Evolutionary conservation across 768 basidiomycete genomes (phyloP).

Genomic region (Hemileccinum rubropunctum): DNA sequence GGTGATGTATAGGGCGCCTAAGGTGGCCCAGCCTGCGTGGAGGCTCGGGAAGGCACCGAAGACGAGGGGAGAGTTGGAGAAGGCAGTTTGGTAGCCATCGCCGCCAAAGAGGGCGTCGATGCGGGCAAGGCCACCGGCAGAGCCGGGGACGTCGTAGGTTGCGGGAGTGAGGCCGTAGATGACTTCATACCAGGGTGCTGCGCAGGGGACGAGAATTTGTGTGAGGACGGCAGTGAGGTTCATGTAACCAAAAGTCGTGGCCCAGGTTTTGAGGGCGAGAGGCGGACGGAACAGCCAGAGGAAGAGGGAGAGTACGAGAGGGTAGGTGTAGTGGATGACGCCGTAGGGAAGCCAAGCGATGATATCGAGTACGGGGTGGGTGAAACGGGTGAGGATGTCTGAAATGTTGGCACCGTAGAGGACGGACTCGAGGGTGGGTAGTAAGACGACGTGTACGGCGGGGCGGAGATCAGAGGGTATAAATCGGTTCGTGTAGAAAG

Average conservation of each 20-base stretch:
- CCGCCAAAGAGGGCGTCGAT: conserved; percentile 87
- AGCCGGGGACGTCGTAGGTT: conserved; percentile 88
- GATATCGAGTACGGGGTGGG: conserved; percentile 89
- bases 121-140: conserved; percentile 87
- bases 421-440: conserved; percentile 93
- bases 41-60: conserved; percentile 97
- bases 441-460: conserved; percentile 82
- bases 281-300: conserved; percentile 89
- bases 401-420: conserved; percentile 98
- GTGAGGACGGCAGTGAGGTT: conserved; percentile 84
- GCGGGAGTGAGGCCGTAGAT: conserved; percentile 96
- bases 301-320: conserved; percentile 81
- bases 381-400: conserved; percentile 92
- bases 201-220: conserved; percentile 88
- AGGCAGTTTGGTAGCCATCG: conserved; percentile 72
- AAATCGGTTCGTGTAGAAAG: conserved; percentile 84
- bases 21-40: conserved; percentile 86
- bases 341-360: conserved; percentile 97
- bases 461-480: conserved; percentile 78
- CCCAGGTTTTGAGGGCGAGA: conserved; percentile 81
- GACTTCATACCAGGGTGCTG: conserved; percentile 97
- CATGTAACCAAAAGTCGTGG: conserved; percentile 87
- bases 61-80: conserved; percentile 86
- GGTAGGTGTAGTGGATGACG: conserved; percentile 84
- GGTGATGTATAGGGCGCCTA: conserved; percentile 89